Evolutionary conservation across 345 rosid genomes (phyloP), one percentile per base, ranked within the genome.

Genomic region (Rhodomyrtus tomentosa): DNA sequence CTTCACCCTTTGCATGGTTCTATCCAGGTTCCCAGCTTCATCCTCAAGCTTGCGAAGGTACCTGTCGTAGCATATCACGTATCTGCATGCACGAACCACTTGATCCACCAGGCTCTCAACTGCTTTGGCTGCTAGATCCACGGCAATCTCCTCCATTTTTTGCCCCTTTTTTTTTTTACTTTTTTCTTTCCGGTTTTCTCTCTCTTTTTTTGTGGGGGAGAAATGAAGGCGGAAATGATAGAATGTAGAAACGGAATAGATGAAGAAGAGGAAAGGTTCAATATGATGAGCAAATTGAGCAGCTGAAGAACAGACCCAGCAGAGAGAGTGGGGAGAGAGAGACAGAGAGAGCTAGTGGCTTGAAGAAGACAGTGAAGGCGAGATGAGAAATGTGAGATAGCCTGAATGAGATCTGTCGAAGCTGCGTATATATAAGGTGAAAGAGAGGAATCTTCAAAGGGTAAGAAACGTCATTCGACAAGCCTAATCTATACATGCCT

Each of bases 21-120:
- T 0, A 0, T 2, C 16, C 16, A 56, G 62, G 0, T n/a, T 56
- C 62, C 4, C 1, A 0, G 24, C 3, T 56, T 56, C 62, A 0
- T 2, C 7, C 3, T 56, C 2, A 56, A 56, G 68, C 0, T 56
- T 7, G 68, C 7, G 7, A 56, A 56, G 16, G 32, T n/a, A 5
- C 16, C 32, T 13, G 32, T 56, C 32, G 68, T 14, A 56, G 68
- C 2, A 56, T 6, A n/a, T 56, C 7, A 56, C 8, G 68, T 56
- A 56, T 15, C 68, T 29, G 7, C 68, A 56, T 2, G 12, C 32
- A 27, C 32, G 68, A 56, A 29, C 7, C 16, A 25, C 3, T 15
- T 7, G 68, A 12, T 29, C 32, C 68, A 56, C 32, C 16, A 56
- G 32, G 32, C 32, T 25, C 32, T n/a, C 14, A 2, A 16, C 68